Percentiles rank a stretch among this genome's conserved stretches.
Evolutionary conservation across 1,139 yeast genomes (phyloP).

Genomic region (Candida sp.): DNA sequence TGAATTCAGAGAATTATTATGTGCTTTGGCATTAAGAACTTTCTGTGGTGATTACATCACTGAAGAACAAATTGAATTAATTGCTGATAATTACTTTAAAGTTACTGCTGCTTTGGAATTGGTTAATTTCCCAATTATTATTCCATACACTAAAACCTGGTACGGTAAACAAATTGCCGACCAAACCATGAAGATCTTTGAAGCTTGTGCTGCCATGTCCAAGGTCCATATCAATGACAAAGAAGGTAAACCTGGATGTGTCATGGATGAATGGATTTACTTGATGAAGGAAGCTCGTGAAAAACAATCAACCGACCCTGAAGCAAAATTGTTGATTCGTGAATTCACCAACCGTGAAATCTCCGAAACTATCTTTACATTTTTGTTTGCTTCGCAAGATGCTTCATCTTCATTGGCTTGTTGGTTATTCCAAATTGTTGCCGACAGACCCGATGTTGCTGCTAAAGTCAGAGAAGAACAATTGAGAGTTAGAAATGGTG

Average conservation of each 20-base stretch:
- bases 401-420: conserved; percentile 98
- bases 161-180: conserved; percentile 94
- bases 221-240: conserved; percentile 66
- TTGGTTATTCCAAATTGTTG: conserved; percentile 95
- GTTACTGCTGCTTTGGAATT: conserved; percentile 95
- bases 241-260: conserved; percentile 83
- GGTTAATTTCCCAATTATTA: conserved; percentile 94
- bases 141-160: conserved; percentile 98
- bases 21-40: conserved; percentile 89
- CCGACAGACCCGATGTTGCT: conserved; percentile 91
- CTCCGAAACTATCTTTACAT: conserved; percentile 94
- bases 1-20: conserved; percentile 91
- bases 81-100: conserved; percentile 88
- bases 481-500: conserved; percentile 74
- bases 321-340: conserved; percentile 61
- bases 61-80: conserved; percentile 78
- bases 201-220: conserved; percentile 81
- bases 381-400: conserved; percentile 96
- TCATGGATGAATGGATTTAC: conserved; percentile 92
- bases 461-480: conserved; percentile 89
- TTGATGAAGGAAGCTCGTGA: conserved; percentile 77
- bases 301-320: conserved; percentile 41
- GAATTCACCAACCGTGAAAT: conserved; percentile 89
- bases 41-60: conserved; percentile 96
- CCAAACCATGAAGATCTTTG: conserved; percentile 89